phyloP scores from a whole-genome alignment of 441 rosid species.

The Sinapis alba region DNA sequence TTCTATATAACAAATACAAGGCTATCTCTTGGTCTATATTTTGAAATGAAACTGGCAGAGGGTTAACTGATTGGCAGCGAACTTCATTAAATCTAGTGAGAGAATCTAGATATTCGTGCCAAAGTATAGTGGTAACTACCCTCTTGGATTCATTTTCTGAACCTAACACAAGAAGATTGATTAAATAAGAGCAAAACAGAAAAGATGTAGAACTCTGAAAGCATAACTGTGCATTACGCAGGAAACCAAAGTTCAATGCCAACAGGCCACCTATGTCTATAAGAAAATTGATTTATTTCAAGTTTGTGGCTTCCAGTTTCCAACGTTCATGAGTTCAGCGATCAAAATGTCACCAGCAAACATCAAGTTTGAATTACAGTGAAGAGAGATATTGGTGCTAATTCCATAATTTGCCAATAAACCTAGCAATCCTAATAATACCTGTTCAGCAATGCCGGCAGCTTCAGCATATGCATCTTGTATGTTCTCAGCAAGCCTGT shows the following conservation, averaged over 20 bases:
- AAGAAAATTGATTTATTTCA: not conserved
- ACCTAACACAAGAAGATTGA: not conserved
- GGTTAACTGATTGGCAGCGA: not conserved
- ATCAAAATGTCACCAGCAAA: slow-evolving; percentile 6
- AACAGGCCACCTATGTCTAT: slow-evolving; percentile 2
- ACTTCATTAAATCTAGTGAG: not conserved
- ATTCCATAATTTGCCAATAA: not conserved
- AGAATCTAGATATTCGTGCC: not conserved
- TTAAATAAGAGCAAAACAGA: not conserved
- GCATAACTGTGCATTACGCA: not conserved
- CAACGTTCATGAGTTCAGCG: slow-evolving; percentile 3
- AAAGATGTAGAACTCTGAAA: not conserved
- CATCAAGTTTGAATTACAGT: not conserved
- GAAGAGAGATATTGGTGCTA: not conserved
- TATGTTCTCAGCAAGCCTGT: slow-evolving; percentile 92
- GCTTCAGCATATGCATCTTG: slow-evolving; percentile 99
- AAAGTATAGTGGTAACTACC: not conserved
- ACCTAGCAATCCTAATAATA: slow-evolving; percentile 36
- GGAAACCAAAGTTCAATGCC: not conserved
- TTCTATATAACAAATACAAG: not conserved
- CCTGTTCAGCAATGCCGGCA: slow-evolving; percentile 99
- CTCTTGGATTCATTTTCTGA: not conserved
- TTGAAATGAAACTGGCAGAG: slow-evolving; percentile 2
- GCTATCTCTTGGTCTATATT: slow-evolving; percentile 6
- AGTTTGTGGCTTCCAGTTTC: slow-evolving; percentile 2